These are phyloP conservation scores for Russula virescens DNA, from an alignment of 768 basidiomycete species.

Conservation along the genomic window DNA sequence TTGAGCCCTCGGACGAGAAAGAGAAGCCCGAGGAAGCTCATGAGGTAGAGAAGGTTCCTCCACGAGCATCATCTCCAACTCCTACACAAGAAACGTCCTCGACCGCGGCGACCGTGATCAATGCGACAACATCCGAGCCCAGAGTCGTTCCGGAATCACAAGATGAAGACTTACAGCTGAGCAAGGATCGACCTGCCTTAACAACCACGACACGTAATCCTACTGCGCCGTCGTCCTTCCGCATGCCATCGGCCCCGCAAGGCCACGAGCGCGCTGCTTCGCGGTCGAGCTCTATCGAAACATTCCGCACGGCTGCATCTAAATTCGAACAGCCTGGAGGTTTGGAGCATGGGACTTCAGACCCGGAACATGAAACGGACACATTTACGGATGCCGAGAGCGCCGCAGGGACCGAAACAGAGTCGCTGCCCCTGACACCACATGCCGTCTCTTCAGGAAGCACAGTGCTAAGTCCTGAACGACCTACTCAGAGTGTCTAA, in stretches of 20 bases:
- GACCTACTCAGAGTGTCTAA: not conserved
- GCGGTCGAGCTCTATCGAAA: constrained; percentile 20
- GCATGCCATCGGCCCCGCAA: constrained; percentile 11
- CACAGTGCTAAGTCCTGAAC: not conserved
- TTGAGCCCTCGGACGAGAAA: not conserved
- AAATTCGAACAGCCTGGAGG: not conserved
- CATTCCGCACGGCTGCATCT: constrained; percentile 17
- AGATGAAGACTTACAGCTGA: not conserved
- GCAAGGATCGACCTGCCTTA: not conserved
- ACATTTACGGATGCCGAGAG: constrained; percentile 12
- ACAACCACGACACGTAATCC: not conserved
- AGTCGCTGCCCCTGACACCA: not conserved
- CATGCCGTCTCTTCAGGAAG: not conserved
- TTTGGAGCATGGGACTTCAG: not conserved
- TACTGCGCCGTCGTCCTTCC: constrained; percentile 21
- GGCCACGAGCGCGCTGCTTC: not conserved
- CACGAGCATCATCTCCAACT: constrained; percentile 5
- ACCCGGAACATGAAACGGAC: constrained; percentile 11
- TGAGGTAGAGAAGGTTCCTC: not conserved
- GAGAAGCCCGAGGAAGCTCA: too few relatives aligned
- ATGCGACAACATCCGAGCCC: not conserved
- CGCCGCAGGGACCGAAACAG: not conserved
- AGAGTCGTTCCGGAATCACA: not conserved
- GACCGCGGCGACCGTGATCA: constrained; percentile 2
- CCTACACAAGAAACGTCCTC: constrained; percentile 13